phyloP scores from a whole-genome alignment of 139 green algal species.

The Limnomonas spitsbergensis region DNA sequence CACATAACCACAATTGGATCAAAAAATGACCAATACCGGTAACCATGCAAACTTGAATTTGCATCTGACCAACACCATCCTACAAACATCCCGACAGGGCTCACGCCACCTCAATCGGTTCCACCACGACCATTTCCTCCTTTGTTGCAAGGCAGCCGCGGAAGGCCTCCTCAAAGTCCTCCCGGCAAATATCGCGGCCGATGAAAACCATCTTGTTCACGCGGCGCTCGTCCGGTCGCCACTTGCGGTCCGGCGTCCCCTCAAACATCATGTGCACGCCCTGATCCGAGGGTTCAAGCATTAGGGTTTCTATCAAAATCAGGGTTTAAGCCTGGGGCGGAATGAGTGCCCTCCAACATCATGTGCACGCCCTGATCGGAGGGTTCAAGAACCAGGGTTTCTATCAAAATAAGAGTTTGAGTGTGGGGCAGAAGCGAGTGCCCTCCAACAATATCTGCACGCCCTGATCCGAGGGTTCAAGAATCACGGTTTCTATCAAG shows the following conservation, averaged over 20 bases:
- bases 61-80: neutral
- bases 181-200: constrained; percentile 63
- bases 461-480: constrained; percentile 46
- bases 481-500: too few relatives aligned
- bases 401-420: too few relatives aligned
- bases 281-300: constrained; percentile 34
- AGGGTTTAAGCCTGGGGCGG: too few relatives aligned
- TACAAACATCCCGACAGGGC: constrained; percentile 1
- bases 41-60: neutral
- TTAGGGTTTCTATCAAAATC: too few relatives aligned
- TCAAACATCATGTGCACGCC: constrained; percentile 94
- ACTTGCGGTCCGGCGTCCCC: constrained; percentile 75
- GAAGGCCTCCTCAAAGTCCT: constrained; percentile 65
- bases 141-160: constrained; percentile 46
- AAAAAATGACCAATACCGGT: neutral
- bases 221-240: constrained; percentile 68
- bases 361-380: constrained; percentile 80
- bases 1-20: neutral
- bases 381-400: too few relatives aligned
- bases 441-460: constrained; percentile 95
- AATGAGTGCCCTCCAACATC: constrained; percentile 88
- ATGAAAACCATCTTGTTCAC: constrained; percentile 85
- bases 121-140: neutral
- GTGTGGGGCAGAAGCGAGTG: too few relatives aligned
- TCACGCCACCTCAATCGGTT: neutral